Evolutionary conservation across 257 asterid genomes (phyloP).

Genomic region (Phtheirospermum japonicum): DNA sequence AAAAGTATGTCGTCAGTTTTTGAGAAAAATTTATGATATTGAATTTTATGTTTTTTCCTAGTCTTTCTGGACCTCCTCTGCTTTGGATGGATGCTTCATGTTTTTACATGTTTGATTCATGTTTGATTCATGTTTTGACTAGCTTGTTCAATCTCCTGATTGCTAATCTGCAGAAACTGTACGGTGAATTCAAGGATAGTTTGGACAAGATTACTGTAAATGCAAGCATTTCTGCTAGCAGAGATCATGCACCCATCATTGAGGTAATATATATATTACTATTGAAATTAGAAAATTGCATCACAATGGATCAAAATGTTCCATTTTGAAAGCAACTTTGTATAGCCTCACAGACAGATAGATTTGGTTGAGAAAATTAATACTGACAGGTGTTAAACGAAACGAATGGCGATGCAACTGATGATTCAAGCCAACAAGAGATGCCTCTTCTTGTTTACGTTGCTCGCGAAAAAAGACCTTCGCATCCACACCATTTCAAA

Average conservation of each 20-base stretch:
- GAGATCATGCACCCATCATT: slow-evolving; percentile 36
- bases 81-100: no score
- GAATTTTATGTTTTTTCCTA: no score
- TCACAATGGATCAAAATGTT: no score
- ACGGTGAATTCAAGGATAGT: slow-evolving; percentile 35
- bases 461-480: slow-evolving; percentile 60
- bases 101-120: no score
- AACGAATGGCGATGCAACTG: not conserved
- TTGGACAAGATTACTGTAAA: slow-evolving; percentile 28
- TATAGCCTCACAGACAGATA: no score
- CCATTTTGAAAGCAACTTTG: no score
- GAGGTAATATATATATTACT: slow-evolving; percentile 41
- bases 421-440: slow-evolving; percentile 5
- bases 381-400: slow-evolving; percentile 47
- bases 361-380: no score
- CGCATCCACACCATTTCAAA: slow-evolving; percentile 66
- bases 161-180: slow-evolving; percentile 31
- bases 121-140: no score
- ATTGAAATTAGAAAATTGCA: no score
- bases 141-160: not conserved
- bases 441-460: slow-evolving; percentile 63
- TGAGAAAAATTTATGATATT: no score
- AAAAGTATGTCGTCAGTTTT: no score
- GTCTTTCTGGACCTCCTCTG: no score
- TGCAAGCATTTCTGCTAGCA: slow-evolving; percentile 15